phyloP scores from a whole-genome alignment of 2,329 filamentous ascomycete species.

The Plenodomus lindquistii region DNA sequence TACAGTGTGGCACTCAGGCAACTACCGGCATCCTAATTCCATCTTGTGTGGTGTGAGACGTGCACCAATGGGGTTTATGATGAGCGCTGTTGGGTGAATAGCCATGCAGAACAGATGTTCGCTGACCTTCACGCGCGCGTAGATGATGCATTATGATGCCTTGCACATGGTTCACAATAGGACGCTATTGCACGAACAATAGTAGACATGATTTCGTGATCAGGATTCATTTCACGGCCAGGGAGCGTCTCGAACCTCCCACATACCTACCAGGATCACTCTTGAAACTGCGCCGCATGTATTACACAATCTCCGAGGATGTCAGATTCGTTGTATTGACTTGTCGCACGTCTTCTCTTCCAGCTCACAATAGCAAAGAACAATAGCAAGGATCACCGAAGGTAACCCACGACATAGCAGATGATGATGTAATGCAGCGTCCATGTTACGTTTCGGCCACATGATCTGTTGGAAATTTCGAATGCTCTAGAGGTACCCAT shows the following conservation, averaged over 20 bases:
- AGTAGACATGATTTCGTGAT: not conserved
- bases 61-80: not conserved
- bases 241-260: not conserved
- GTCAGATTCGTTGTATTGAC: not conserved
- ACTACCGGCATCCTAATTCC: not conserved
- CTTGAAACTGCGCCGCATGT: not conserved
- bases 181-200: slow-evolving; percentile 3
- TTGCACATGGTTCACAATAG: slow-evolving; percentile 4
- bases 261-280: not conserved
- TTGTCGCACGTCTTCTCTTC: not conserved
- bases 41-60: not conserved
- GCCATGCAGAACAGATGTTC: not conserved
- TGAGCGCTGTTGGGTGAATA: not conserved
- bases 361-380: not conserved
- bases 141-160: not conserved
- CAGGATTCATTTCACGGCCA: not conserved
- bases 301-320: not conserved
- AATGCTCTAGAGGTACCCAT: not conserved
- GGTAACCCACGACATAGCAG: not conserved
- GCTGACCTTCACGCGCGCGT: not conserved
- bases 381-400: not conserved
- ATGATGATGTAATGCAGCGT: not conserved
- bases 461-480: not conserved
- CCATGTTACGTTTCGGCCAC: not conserved
- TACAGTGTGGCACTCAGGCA: not conserved